phyloP scores from a whole-genome alignment of 164 flowering plant genomes.

The Umbilicus rupestris region DNA sequence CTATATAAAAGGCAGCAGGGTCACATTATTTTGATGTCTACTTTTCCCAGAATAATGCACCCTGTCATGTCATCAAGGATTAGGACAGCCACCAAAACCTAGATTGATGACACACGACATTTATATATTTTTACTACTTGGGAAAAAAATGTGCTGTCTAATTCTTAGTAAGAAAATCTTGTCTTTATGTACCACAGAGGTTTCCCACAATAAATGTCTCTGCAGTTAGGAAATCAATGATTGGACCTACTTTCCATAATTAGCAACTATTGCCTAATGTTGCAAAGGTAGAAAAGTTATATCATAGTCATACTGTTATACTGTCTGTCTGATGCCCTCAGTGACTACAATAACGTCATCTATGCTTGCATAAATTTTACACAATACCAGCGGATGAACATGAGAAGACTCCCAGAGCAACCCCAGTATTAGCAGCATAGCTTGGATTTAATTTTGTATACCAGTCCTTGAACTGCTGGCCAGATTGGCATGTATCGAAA shows the following conservation, averaged over 20 bases:
- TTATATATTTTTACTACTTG: neutral
- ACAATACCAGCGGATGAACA: neutral
- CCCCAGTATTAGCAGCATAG: no score
- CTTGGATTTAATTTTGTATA: neutral
- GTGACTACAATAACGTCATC: neutral
- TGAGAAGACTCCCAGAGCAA: neutral
- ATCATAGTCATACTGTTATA: neutral
- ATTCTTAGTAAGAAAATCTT: neutral
- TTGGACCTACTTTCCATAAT: neutral
- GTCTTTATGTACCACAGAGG: neutral
- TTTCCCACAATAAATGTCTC: neutral
- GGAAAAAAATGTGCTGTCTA: neutral
- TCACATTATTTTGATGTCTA: neutral
- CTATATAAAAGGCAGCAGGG: neutral
- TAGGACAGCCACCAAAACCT: conserved; percentile 1
- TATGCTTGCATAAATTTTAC: neutral
- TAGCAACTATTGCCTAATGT: neutral
- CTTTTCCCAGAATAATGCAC: conserved; percentile 3
- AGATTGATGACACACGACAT: neutral
- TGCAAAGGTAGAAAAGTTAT: no score
- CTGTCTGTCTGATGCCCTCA: neutral
- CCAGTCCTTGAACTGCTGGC: neutral
- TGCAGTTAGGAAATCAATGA: neutral
- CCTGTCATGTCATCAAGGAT: conserved; percentile 3
- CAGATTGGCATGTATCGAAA: neutral